Conservation (phyloP, 1,139 yeast genomes). For the Hyphopichia pseudoburtonii region DNA sequence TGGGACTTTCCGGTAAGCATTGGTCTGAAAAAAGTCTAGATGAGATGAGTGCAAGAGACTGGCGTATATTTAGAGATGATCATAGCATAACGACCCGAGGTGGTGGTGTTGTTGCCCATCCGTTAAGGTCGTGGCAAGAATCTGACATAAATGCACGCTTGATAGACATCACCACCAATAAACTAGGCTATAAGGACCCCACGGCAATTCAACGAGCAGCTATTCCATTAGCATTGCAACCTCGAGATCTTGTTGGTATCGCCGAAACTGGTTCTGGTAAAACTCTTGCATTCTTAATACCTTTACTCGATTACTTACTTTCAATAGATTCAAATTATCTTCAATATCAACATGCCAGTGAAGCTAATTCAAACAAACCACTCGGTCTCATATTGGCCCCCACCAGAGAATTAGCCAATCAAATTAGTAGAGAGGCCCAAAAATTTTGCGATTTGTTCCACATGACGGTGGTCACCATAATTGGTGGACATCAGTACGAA, state of each 20-base stretch:
- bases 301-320: constrained; percentile 61
- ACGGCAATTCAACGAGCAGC: constrained; percentile 92
- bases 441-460: constrained; percentile 46
- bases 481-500: constrained; percentile 88
- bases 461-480: constrained; percentile 62
- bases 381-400: constrained; percentile 81
- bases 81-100: constrained; percentile 66
- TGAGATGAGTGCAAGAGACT: constrained; percentile 78
- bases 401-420: constrained; percentile 90
- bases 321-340: constrained; percentile 36
- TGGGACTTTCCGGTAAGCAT: constrained; percentile 38
- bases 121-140: constrained; percentile 76
- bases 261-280: constrained; percentile 98
- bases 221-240: constrained; percentile 65
- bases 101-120: constrained; percentile 51
- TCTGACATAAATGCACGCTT: constrained; percentile 48
- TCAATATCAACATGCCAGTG: constrained; percentile 32
- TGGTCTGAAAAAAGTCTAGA: constrained; percentile 70
- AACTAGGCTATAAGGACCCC: constrained; percentile 58
- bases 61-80: constrained; percentile 87
- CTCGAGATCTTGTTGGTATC: constrained; percentile 77
- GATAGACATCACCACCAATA: constrained; percentile 30
- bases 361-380: constrained; percentile 31
- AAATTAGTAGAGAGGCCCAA: constrained; percentile 66
- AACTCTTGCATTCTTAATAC: constrained; percentile 80